Conservation (phyloP, 1,139 yeast genomes). For the Arxiozyma telluris region DNA sequence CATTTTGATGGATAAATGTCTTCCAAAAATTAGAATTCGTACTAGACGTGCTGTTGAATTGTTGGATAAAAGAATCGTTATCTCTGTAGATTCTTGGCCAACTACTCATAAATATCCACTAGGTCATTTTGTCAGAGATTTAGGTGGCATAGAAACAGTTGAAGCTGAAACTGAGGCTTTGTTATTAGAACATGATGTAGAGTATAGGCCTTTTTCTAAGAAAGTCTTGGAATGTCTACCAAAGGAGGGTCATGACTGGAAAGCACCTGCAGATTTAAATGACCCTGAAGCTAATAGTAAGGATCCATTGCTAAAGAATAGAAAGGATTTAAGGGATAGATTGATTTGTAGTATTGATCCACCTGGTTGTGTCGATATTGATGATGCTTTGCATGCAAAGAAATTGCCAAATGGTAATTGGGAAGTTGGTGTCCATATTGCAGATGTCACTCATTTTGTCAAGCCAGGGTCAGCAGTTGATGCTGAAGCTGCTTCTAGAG, state of each 20-base stretch:
- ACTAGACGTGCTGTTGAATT: constrained; percentile 81
- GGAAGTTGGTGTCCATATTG: constrained; percentile 98
- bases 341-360: constrained; percentile 96
- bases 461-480: constrained; percentile 88
- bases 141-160: constrained; percentile 85
- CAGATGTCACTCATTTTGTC: constrained; percentile 96
- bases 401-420: constrained; percentile 82
- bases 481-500: constrained; percentile 93
- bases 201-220: constrained; percentile 90
- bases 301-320: constrained; percentile 52
- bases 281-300: constrained; percentile 38
- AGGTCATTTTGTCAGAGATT: constrained; percentile 85
- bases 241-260: constrained; percentile 87
- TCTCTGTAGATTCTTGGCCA: constrained; percentile 92
- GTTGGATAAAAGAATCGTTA: constrained; percentile 79
- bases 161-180: constrained; percentile 97
- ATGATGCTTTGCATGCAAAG: constrained; percentile 92
- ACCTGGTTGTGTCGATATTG: constrained; percentile 96
- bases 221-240: constrained; percentile 91
- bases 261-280: constrained; percentile 58
- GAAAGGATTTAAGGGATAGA: constrained; percentile 80
- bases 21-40: constrained; percentile 79
- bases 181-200: constrained; percentile 89
- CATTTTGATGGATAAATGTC: constrained; percentile 75
- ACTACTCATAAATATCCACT: constrained; percentile 75